Conservation (phyloP, 768 basidiomycete genomes). For the Lentinula sp. region DNA sequence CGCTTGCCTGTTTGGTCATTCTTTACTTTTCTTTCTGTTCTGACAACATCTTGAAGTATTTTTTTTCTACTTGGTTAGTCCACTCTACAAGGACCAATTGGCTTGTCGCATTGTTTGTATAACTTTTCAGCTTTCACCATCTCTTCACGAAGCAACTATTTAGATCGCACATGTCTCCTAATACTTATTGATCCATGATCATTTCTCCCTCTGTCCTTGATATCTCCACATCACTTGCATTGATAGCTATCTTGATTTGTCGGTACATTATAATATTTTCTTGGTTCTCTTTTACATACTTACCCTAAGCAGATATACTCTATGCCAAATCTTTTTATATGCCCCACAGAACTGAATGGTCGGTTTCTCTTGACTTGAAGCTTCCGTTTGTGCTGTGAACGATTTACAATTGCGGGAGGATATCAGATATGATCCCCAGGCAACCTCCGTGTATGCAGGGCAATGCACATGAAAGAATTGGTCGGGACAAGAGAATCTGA, state of each 20-base stretch:
- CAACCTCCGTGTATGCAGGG: background rate
- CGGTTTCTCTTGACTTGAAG: background rate
- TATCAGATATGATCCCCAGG: background rate
- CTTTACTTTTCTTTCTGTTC: background rate
- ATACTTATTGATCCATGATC: background rate
- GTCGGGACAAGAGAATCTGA: background rate
- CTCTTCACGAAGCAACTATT: background rate
- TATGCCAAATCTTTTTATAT: background rate
- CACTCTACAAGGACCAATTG: background rate
- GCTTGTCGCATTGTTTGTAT: background rate
- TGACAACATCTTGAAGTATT: background rate
- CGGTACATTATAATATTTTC: background rate
- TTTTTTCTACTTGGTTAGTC: background rate
- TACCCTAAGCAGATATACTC: background rate
- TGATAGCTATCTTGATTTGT: slow-evolving; percentile 6
- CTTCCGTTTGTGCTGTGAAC: background rate
- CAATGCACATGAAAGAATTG: background rate
- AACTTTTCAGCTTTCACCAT: background rate
- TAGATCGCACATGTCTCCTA: background rate
- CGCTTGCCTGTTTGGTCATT: background rate
- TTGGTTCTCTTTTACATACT: background rate
- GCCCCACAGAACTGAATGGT: background rate
- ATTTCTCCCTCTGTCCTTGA: background rate
- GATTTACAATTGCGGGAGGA: background rate
- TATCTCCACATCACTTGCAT: background rate